Evolutionary conservation across 1,284 basidiomycete species (phyloP).

Genomic region (Cryptococcus jaspeensis): DNA sequence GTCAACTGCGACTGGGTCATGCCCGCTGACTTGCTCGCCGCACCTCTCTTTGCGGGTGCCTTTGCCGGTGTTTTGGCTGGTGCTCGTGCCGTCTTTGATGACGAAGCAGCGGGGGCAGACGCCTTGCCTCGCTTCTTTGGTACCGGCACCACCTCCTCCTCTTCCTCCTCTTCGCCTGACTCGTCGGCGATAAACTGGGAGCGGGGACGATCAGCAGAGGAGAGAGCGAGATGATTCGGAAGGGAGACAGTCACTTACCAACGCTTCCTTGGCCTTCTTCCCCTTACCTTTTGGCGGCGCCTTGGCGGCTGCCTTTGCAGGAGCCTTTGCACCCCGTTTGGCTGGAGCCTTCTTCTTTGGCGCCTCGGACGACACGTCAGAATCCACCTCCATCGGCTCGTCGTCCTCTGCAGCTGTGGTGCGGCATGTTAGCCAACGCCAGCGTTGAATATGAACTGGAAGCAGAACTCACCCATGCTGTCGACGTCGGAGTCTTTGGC

Average conservation of each 20-base stretch:
- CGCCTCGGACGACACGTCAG: constrained; percentile 44
- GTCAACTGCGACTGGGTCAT: constrained; percentile 60
- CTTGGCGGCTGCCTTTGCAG: constrained; percentile 33
- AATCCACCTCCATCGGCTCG: constrained; percentile 48
- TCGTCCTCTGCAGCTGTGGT: constrained; percentile 27
- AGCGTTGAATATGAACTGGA: not conserved
- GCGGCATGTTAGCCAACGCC: not conserved
- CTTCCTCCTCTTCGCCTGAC: constrained; percentile 59
- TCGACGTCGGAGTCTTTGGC: constrained; percentile 62
- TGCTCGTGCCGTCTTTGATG: constrained; percentile 41
- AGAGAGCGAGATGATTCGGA: not conserved
- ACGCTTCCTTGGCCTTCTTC: constrained; percentile 52
- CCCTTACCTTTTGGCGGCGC: constrained; percentile 48
- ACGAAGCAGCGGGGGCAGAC: constrained; percentile 55
- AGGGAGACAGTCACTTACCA: constrained; percentile 40
- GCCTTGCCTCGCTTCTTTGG: constrained; percentile 63
- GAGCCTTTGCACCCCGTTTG: constrained; percentile 38
- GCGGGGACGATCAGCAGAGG: constrained; percentile 1
- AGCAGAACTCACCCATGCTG: constrained; percentile 67
- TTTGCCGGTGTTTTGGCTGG: constrained; percentile 60
- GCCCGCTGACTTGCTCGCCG: constrained; percentile 13
- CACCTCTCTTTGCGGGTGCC: constrained; percentile 26
- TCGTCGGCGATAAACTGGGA: constrained; percentile 55
- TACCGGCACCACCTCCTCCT: constrained; percentile 59
- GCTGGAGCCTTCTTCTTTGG: constrained; percentile 56